Evolutionary conservation across 805 yeast genomes (phyloP).

Genomic region (Candida jianshihensis): DNA sequence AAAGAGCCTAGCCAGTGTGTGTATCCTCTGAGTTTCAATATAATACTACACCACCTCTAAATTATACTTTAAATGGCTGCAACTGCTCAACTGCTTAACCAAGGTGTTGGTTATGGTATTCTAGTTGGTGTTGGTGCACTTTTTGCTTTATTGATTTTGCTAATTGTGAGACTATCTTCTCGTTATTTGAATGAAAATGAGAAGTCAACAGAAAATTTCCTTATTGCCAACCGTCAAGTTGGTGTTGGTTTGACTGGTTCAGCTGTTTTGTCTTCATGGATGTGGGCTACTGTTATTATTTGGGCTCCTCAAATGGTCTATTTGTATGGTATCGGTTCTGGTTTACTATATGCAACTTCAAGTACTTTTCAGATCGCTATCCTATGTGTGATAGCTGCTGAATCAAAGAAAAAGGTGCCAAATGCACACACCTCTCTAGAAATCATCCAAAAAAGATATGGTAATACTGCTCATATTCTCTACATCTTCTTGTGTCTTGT

Average conservation of each 20-base stretch:
- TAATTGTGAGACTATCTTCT: conserved; percentile 27
- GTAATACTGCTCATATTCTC: conserved; percentile 29
- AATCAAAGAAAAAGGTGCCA: conserved; percentile 35
- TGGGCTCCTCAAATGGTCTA: conserved; percentile 35
- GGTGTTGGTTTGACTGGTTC: conserved; percentile 36
- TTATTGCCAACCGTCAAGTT: conserved; percentile 35
- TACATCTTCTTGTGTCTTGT: conserved; percentile 30
- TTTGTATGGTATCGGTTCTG: conserved; percentile 35
- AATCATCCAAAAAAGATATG: conserved; percentile 30
- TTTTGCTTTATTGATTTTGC: conserved; percentile 31
- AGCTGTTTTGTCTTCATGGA: conserved; percentile 40
- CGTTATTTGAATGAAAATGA: conserved; percentile 32
- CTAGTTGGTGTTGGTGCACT: conserved; percentile 40
- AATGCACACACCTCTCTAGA: conserved; percentile 36
- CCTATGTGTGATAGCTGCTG: conserved; percentile 31
- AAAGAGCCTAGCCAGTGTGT: no score
- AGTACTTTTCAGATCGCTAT: conserved; percentile 31
- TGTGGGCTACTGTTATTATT: conserved; percentile 37
- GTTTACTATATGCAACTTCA: conserved; percentile 25
- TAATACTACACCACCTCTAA: no score
- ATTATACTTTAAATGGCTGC: neutral
- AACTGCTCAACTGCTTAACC: neutral
- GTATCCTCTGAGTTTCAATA: no score
- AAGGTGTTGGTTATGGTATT: conserved; percentile 26
- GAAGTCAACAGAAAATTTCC: conserved; percentile 30